Evolutionary conservation across 2,329 filamentous ascomycete species (phyloP).

Genomic region (Fusarium cyanostomum): DNA sequence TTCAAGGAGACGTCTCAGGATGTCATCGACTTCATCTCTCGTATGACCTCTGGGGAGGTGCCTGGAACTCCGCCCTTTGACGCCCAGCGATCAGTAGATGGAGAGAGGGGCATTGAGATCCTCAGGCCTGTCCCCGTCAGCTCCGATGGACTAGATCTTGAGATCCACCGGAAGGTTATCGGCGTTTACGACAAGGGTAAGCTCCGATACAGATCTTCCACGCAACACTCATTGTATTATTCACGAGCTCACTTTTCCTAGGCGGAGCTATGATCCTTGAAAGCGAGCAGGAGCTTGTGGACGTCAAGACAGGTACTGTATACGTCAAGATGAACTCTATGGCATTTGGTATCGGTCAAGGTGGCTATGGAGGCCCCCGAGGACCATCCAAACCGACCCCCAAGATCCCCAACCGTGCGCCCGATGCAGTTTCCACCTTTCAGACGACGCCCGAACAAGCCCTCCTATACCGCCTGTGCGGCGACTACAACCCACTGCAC

Average conservation of each 20-base stretch:
- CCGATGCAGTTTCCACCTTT: constrained; percentile 51
- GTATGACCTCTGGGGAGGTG: constrained; percentile 46
- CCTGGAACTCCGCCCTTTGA: constrained; percentile 54
- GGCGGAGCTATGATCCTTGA: constrained; percentile 56
- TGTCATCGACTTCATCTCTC: constrained; percentile 54
- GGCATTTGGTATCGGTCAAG: constrained; percentile 57
- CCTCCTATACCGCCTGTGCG: constrained; percentile 56
- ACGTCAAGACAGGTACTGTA: constrained; percentile 49
- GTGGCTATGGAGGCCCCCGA: constrained; percentile 55
- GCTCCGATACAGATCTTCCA: background rate
- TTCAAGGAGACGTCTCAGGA: constrained; percentile 58
- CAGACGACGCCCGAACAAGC: constrained; percentile 52
- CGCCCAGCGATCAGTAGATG: constrained; percentile 53
- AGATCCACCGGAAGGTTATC: constrained; percentile 52
- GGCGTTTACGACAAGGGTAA: constrained; percentile 56
- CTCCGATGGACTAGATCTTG: constrained; percentile 49
- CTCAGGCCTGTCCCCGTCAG: constrained; percentile 49
- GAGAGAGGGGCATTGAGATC: constrained; percentile 53
- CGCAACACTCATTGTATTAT: too few species aligned
- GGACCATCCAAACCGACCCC: constrained; percentile 48
- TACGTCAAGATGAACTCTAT: constrained; percentile 53
- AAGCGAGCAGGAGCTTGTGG: constrained; percentile 51
- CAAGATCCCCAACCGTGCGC: constrained; percentile 46
- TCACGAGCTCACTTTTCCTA: background rate
- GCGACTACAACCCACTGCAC: constrained; percentile 60